Percentiles rank a stretch among this genome's conserved stretches.
These are phyloP conservation scores for Mitragyna speciosa DNA, from an alignment of 257 asterid species.

Conservation along the genomic window DNA sequence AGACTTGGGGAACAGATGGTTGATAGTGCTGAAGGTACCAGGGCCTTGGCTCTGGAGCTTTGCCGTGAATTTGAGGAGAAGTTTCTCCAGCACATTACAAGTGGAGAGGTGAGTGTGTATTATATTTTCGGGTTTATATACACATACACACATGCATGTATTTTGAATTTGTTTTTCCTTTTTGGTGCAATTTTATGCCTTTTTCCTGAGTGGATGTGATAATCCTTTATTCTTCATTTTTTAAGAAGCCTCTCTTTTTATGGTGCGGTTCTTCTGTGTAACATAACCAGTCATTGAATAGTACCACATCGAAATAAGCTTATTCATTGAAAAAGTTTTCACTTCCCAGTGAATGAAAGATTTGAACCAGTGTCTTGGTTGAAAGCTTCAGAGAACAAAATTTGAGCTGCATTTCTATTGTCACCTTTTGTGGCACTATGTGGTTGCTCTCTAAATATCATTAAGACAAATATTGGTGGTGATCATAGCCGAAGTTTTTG, in stretches of 20 bases:
- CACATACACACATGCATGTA: not conserved
- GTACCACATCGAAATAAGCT: not conserved
- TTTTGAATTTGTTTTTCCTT: not conserved
- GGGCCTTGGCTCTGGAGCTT: slow-evolving; percentile 94
- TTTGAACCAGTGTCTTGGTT: too few species aligned
- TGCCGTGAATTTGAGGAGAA: slow-evolving; percentile 99
- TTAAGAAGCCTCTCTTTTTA: not conserved
- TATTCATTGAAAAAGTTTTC: not conserved
- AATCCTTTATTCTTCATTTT: not conserved
- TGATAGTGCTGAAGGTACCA: slow-evolving; percentile 85
- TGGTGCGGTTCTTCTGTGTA: not conserved
- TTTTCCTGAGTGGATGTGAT: not conserved
- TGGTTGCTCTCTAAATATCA: not conserved
- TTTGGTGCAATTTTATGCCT: not conserved
- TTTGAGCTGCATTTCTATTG: too few species aligned
- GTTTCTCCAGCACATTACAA: slow-evolving; percentile 89
- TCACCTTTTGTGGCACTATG: not conserved
- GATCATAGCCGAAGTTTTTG: not conserved
- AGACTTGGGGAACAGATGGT: slow-evolving; percentile 97
- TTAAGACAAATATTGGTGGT: not conserved
- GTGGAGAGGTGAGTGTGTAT: slow-evolving; percentile 68
- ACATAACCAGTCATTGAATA: not conserved
- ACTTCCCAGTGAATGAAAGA: too few species aligned
- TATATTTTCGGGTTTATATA: not conserved
- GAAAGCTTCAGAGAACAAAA: not conserved